Evolutionary conservation across 2,329 filamentous ascomycete species (phyloP).

Genomic region (Zymoseptoria tritici): DNA sequence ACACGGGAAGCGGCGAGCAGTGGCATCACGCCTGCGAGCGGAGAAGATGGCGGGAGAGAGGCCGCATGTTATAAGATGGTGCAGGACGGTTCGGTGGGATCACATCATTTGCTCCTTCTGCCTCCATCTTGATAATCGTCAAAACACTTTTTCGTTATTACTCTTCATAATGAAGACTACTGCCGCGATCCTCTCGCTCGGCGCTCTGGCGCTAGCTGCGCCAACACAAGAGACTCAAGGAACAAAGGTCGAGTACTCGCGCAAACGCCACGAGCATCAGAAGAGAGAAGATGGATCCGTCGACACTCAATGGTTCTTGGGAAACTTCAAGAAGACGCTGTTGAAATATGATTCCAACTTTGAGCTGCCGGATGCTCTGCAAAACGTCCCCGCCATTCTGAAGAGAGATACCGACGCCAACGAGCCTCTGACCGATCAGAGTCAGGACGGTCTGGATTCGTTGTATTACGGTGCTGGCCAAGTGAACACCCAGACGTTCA

Average conservation of each 20-base stretch:
- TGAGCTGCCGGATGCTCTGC: constrained; percentile 8
- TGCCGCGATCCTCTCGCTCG: constrained; percentile 10
- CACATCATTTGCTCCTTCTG: background rate
- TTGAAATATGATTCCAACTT: constrained; percentile 15
- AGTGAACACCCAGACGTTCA: constrained; percentile 13
- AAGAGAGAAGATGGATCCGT: constrained; percentile 9
- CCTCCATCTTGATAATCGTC: background rate
- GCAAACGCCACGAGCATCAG: constrained; percentile 6
- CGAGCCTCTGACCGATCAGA: constrained; percentile 13
- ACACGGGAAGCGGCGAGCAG: too few species aligned
- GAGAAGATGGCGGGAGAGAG: background rate
- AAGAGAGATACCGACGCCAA: constrained; percentile 13
- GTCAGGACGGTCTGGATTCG: constrained; percentile 10
- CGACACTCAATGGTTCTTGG: constrained; percentile 12
- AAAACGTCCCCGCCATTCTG: constrained; percentile 4
- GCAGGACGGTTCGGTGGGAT: background rate
- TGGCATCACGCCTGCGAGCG: background rate
- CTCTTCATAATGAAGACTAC: constrained; percentile 9
- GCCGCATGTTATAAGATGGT: background rate
- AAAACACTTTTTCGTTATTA: background rate
- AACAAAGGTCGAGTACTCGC: constrained; percentile 5
- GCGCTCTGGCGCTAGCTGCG: constrained; percentile 16
- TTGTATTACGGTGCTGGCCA: constrained; percentile 12
- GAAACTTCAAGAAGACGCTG: constrained; percentile 7
- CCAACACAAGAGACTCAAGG: constrained; percentile 10